phyloP scores from a whole-genome alignment of 768 basidiomycete genomes.

The Porphyrellus cyaneotinctus region DNA sequence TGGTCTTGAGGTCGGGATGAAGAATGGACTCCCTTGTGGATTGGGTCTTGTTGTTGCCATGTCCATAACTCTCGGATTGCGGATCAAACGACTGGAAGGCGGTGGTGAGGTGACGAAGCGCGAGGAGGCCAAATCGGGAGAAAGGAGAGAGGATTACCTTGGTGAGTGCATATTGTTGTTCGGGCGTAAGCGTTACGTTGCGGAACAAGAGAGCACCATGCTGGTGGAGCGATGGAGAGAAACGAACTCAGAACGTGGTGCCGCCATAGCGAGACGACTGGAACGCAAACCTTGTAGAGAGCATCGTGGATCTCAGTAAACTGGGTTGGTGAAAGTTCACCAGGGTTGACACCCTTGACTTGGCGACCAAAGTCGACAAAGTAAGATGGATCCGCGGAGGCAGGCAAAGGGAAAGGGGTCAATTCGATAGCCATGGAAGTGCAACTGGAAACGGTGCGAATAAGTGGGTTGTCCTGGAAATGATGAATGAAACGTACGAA shows the following conservation, averaged over 20 bases:
- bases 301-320: constrained; percentile 66
- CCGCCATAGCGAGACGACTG: not conserved
- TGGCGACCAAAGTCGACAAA: constrained; percentile 73
- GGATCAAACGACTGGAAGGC: constrained; percentile 72
- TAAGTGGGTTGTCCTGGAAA: not conserved
- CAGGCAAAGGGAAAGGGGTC: constrained; percentile 62
- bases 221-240: constrained; percentile 35
- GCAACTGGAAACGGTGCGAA: not conserved
- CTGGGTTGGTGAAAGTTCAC: constrained; percentile 51
- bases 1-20: constrained; percentile 87
- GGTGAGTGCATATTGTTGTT: constrained; percentile 81
- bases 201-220: constrained; percentile 74
- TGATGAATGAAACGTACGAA: not conserved
- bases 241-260: not conserved
- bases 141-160: constrained; percentile 47
- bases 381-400: constrained; percentile 63
- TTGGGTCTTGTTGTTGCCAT: constrained; percentile 85
- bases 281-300: constrained; percentile 62
- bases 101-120: constrained; percentile 1
- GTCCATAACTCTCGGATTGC: constrained; percentile 60
- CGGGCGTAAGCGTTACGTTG: constrained; percentile 62
- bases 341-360: constrained; percentile 72
- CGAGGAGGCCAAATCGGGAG: not conserved
- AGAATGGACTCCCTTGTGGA: constrained; percentile 73
- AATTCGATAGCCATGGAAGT: constrained; percentile 62